Base-by-base conservation (phyloP, 441 rosid genomes). In the Erodium trifolium region DNA sequence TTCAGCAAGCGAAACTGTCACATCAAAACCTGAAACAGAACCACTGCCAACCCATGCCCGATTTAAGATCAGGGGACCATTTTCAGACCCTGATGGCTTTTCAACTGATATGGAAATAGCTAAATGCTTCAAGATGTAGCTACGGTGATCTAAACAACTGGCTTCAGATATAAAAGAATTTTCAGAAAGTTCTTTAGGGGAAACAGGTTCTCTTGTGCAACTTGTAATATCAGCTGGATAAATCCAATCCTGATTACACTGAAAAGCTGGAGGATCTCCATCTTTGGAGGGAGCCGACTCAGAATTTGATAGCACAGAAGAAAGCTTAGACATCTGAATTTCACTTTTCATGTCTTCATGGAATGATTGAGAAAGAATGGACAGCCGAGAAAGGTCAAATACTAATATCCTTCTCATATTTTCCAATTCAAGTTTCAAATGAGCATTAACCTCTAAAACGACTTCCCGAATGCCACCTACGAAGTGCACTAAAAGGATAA, bases 11-110 rank as follows among this genome's bases (percentile, higher is more conserved):
- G 97, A 87, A 67, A 89, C 76, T 72, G 80, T 83, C 82, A 87
- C 66, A 68, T 89, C 87, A 73, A 87, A 82, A 73, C 96, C 97
- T 60, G 88, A 81, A 79, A 89, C 63, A 69, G 85, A 83, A 79
- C 95, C 93, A 68, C 63, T 72, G 68, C 99, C 99, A 63, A 75
- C 77, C 95, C 93, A 93, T 74, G 81, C 82, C 67, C 78, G 78
- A 71, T 76, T 76, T 49, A 75, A 71, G 29, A 72, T 78, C 69
- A 68, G 76, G 77, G 79, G 80, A 59, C 72, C 76, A 76, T 72
- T 69, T 75, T 73, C 73, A 69, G 67, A 64, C 67, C 67, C 67
- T 64, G 67, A 29, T 62, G 67, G 77, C 82, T 79, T 87, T 83
- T 82, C 83, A 70, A 67, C 83, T 67, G 88, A 84, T 74, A 88